phyloP scores from a whole-genome alignment of 2,329 filamentous ascomycete species.

The Diaporthe vaccinii region DNA sequence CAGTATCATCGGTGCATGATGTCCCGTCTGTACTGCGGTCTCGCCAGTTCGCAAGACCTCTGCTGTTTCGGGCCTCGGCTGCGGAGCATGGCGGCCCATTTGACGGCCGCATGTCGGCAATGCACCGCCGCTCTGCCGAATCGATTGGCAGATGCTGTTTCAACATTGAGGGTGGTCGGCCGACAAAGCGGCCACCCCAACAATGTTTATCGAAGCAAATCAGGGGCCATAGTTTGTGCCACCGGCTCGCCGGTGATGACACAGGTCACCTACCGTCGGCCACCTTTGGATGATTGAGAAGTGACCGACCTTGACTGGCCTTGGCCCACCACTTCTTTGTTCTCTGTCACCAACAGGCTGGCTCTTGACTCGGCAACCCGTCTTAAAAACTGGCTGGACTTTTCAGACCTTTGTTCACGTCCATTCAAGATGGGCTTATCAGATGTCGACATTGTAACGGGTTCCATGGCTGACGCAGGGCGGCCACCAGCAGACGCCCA shows the following conservation, averaged over 20 bases:
- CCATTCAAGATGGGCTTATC: constrained; percentile 2
- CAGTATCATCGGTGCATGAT: constrained; percentile 18
- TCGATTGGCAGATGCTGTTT: constrained; percentile 19
- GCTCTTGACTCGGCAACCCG: neutral
- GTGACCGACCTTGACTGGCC: neutral
- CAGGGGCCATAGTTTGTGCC: neutral
- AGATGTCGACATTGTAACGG: neutral
- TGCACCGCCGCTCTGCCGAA: neutral
- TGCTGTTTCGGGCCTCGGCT: constrained; percentile 12
- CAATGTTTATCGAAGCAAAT: neutral
- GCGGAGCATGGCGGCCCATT: constrained; percentile 6
- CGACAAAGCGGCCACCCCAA: neutral
- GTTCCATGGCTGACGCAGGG: neutral
- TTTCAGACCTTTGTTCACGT: neutral
- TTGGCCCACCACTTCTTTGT: neutral
- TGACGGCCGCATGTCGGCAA: constrained; percentile 6
- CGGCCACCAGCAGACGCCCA: constrained; percentile 11
- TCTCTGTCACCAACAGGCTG: constrained; percentile 2
- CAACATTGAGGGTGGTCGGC: neutral
- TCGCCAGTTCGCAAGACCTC: constrained; percentile 19
- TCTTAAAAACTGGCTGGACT: neutral
- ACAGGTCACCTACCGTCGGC: neutral
- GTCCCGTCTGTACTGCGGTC: constrained; percentile 16
- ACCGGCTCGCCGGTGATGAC: constrained; percentile 14
- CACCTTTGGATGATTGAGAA: neutral